Evolutionary conservation across 306 rosid species (phyloP).

Genomic region (Acmispon strigosus): DNA sequence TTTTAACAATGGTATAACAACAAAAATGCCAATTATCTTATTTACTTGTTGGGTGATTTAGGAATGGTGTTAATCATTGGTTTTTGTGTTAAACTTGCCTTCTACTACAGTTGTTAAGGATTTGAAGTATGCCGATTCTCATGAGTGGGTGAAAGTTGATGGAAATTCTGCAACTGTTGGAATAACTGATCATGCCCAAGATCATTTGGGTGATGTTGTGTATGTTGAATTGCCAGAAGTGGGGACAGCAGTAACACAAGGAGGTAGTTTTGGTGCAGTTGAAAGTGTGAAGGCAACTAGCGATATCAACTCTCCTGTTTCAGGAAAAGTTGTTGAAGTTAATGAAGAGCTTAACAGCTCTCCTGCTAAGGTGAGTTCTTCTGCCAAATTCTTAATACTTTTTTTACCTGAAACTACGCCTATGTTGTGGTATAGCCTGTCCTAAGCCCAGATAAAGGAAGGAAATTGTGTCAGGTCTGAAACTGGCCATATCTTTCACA

Average conservation of each 20-base stretch:
- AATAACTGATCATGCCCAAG: conserved; percentile 92
- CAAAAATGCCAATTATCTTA: neutral
- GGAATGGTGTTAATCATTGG: neutral
- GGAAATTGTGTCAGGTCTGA: too few species aligned
- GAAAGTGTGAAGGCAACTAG: conserved; percentile 98
- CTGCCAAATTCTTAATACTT: neutral
- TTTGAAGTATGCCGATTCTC: conserved; percentile 69
- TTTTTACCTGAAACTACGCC: too few species aligned
- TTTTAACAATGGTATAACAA: neutral
- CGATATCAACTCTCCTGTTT: conserved; percentile 81
- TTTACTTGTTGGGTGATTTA: neutral
- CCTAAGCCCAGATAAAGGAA: too few species aligned
- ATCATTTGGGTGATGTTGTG: conserved; percentile 95
- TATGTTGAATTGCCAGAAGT: conserved; percentile 86
- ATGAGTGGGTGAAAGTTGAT: conserved; percentile 88
- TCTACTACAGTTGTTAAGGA: conserved; percentile 62
- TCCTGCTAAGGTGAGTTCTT: conserved; percentile 78
- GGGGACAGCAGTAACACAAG: conserved; percentile 56
- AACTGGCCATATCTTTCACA: too few species aligned
- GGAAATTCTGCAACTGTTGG: conserved; percentile 76
- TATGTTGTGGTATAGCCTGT: too few species aligned
- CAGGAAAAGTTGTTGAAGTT: conserved; percentile 71
- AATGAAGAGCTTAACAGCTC: conserved; percentile 66
- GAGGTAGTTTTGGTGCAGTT: conserved; percentile 76
- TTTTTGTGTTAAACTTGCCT: conserved; percentile 2